A percentile compares a stretch with the other conserved stretches of the same genome.
phyloP scores from a whole-genome alignment of 352 stramenopile genomes.

The Pythium coloratum region DNA sequence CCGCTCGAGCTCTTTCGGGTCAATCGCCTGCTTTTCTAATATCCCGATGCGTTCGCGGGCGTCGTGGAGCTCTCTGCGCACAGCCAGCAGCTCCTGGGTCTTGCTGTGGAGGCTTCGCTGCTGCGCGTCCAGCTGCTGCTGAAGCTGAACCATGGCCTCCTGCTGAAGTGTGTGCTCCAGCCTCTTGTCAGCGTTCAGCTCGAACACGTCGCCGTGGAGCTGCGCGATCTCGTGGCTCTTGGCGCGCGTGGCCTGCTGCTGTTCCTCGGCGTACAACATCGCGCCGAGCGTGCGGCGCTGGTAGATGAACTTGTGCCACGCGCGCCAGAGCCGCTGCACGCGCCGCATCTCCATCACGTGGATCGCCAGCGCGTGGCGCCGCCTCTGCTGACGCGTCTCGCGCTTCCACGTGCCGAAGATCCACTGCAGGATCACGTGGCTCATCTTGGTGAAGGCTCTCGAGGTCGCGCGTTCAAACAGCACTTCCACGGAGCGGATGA shows the following conservation, averaged over 20 bases:
- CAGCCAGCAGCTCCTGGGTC: constrained; percentile 53
- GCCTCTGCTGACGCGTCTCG: constrained; percentile 34
- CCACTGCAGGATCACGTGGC: constrained; percentile 56
- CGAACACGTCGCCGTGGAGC: constrained; percentile 67
- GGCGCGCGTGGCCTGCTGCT: constrained; percentile 47
- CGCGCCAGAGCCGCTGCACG: constrained; percentile 41
- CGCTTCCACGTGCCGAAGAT: constrained; percentile 64
- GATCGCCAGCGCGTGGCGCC: constrained; percentile 23
- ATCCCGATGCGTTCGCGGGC: constrained; percentile 29
- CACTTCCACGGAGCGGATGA: constrained; percentile 57
- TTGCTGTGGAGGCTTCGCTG: constrained; percentile 37
- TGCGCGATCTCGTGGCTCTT: constrained; percentile 47
- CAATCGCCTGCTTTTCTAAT: constrained; percentile 52
- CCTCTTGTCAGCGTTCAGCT: constrained; percentile 29
- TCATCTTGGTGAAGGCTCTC: constrained; percentile 58
- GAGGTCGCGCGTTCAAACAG: constrained; percentile 62
- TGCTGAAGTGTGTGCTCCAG: constrained; percentile 44
- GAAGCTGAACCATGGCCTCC: constrained; percentile 40
- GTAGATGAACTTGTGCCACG: constrained; percentile 61
- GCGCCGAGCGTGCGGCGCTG: constrained; percentile 65
- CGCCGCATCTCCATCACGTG: constrained; percentile 31
- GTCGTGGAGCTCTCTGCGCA: constrained; percentile 52
- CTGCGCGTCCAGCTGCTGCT: constrained; percentile 32
- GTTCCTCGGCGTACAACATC: constrained; percentile 65
- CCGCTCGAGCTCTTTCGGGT: constrained; percentile 55